Base-by-base conservation (phyloP, 768 basidiomycete genomes). In the Amanita exitialis region DNA sequence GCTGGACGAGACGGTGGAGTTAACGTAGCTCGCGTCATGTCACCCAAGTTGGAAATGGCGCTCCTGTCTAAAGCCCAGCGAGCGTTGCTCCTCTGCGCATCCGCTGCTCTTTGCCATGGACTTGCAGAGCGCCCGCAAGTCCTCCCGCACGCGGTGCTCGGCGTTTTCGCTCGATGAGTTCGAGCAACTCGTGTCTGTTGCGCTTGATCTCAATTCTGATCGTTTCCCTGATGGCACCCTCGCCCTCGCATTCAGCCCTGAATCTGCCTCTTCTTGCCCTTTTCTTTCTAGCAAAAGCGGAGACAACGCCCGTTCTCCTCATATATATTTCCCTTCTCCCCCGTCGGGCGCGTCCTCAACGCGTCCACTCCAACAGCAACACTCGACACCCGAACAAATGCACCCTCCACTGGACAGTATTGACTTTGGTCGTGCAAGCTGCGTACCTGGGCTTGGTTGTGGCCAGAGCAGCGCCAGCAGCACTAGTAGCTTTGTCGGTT, bases 1-100 rank as follows among this genome's bases (percentile, higher is more conserved):
- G 62, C 74, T 96, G 53, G 80, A 96, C 65, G 84, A 87, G 61
- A 75, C 79, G 6, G 93, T 96, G 58, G 90, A 93, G 43, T 83
- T 87, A 67, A 72, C 28, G 25, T 30, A 38, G 34, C n/a, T 32
- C 9, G 30, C 20, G 38, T 48, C 41, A 37, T 32, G 47, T 39
- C 38, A 20, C 27, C 27, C 39, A 42, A 43, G 5, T 7, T 18
- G 49, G n/a, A n/a, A n/a, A n/a, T n/a, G n/a, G n/a, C n/a, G n/a
- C n/a, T n/a, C n/a, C 35, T 16, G 12, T 34, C 39, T 42, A 42
- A 49, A 41, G 10, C 10, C 47, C 25, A 18, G 36, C n/a, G 10
- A 37, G 25, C 18, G 10, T 5, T n/a, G 21, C 36, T 20, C 25
- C 10, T 32, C 25, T 12, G 23, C 30, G 21, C 16, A 20, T 23